Evolutionary conservation across 1,284 basidiomycete species (phyloP).

Genomic region (Anthracocystis panici-leucophaei): DNA sequence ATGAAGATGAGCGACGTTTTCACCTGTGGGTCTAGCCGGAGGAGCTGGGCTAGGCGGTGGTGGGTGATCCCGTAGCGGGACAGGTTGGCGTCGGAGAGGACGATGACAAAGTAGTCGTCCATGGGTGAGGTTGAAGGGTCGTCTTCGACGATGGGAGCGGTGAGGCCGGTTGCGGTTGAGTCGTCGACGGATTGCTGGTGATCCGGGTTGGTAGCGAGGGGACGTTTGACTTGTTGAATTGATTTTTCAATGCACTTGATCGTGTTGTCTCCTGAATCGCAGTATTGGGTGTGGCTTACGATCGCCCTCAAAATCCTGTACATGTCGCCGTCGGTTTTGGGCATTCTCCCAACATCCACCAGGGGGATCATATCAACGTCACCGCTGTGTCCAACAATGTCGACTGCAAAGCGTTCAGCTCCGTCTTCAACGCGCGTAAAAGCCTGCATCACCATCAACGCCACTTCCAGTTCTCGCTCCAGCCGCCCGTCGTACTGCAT

Average conservation of each 20-base stretch:
- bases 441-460: conserved; percentile 69
- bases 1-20: conserved; percentile 67
- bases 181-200: conserved; percentile 5
- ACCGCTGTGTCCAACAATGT: conserved; percentile 69
- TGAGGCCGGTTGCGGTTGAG: conserved; percentile 26
- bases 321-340: conserved; percentile 62
- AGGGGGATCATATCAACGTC: conserved; percentile 67
- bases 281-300: conserved; percentile 62
- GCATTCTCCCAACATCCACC: conserved; percentile 53
- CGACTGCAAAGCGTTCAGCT: conserved; percentile 62
- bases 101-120: conserved; percentile 71
- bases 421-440: conserved; percentile 56
- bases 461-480: conserved; percentile 64
- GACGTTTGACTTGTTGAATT: conserved; percentile 49
- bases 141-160: conserved; percentile 25
- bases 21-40: conserved; percentile 60
- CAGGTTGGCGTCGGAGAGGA: conserved; percentile 70
- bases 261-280: conserved; percentile 59
- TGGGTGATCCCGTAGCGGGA: conserved; percentile 68
- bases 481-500: conserved; percentile 68
- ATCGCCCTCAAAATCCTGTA: conserved; percentile 63
- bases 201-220: conserved; percentile 11
- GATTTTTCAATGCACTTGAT: conserved; percentile 57
- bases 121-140: conserved; percentile 40
- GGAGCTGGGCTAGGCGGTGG: conserved; percentile 46